phyloP scores from a whole-genome alignment of 1,284 basidiomycete genomes.

The Heterobasidion annosum region DNA sequence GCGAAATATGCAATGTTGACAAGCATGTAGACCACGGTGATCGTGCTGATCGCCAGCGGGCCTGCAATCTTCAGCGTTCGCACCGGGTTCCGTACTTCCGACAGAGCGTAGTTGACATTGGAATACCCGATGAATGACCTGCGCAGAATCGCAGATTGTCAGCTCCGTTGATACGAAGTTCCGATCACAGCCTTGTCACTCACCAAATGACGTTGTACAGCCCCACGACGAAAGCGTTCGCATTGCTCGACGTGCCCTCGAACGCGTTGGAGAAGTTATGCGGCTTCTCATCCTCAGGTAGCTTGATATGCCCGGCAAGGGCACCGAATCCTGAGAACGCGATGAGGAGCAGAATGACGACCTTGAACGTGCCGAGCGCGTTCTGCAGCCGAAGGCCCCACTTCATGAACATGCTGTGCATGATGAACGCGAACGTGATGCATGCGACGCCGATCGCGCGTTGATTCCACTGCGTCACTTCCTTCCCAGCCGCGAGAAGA shows the following conservation, averaged over 20 bases:
- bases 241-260: conserved; percentile 38
- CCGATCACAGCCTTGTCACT: too few species aligned
- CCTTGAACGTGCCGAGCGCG: conserved; percentile 53
- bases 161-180: neutral
- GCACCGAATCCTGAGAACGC: conserved; percentile 25
- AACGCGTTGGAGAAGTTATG: conserved; percentile 46
- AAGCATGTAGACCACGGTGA: conserved; percentile 46
- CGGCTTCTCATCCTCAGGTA: conserved; percentile 18
- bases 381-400: conserved; percentile 63
- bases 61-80: conserved; percentile 59
- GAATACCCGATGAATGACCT: conserved; percentile 67
- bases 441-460: conserved; percentile 46
- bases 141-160: neutral
- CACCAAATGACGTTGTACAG: conserved; percentile 62
- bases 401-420: conserved; percentile 48
- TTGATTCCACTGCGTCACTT: conserved; percentile 36
- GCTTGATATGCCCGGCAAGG: conserved; percentile 5
- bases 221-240: conserved; percentile 52
- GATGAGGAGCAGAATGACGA: conserved; percentile 48
- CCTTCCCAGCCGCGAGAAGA: conserved; percentile 19
- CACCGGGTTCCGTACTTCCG: conserved; percentile 58
- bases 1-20: conserved; percentile 66
- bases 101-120: conserved; percentile 64
- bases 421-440: conserved; percentile 44
- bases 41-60: conserved; percentile 48